These are phyloP conservation scores for Xylariaceae sp. DNA, from an alignment of 2,329 filamentous ascomycete genomes.

Conservation along the genomic window DNA sequence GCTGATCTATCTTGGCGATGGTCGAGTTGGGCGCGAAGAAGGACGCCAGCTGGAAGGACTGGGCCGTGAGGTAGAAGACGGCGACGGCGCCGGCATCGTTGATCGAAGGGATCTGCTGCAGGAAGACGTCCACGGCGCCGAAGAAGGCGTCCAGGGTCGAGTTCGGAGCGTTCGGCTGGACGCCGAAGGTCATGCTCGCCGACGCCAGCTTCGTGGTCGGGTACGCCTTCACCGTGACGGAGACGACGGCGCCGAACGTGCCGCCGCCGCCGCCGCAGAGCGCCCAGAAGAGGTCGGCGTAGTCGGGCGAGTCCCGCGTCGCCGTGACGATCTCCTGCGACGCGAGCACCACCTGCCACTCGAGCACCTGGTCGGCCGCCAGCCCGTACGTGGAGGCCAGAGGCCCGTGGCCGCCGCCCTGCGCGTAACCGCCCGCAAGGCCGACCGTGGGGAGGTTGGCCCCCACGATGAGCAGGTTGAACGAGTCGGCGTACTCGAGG, in stretches of 20 bases:
- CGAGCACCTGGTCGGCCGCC: not conserved
- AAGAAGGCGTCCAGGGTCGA: slow-evolving; percentile 9
- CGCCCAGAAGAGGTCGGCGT: no score
- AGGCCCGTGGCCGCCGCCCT: not conserved
- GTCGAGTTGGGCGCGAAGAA: not conserved
- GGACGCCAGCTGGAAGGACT: slow-evolving; percentile 1
- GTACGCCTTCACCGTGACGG: slow-evolving; percentile 6
- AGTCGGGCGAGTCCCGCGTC: no score
- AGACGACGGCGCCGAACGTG: slow-evolving; percentile 50
- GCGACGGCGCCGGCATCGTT: slow-evolving; percentile 2
- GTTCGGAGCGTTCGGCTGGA: slow-evolving; percentile 6
- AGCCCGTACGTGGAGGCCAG: not conserved
- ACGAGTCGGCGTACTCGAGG: no score
- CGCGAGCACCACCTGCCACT: no score
- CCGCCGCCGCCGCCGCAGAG: slow-evolving; percentile 53
- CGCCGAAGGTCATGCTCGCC: slow-evolving; percentile 6
- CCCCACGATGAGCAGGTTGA: no score
- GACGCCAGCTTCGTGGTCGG: slow-evolving; percentile 3
- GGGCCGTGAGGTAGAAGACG: slow-evolving; percentile 1
- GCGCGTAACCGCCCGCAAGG: not conserved
- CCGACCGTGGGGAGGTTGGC: not conserved
- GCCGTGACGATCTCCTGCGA: no score
- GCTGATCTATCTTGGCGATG: not conserved
- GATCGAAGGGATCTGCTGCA: slow-evolving; percentile 14
- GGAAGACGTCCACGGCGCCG: slow-evolving; percentile 1